Evolutionary conservation across 2,329 filamentous ascomycete species (phyloP).

Genomic region (Aureobasidium namibiae): DNA sequence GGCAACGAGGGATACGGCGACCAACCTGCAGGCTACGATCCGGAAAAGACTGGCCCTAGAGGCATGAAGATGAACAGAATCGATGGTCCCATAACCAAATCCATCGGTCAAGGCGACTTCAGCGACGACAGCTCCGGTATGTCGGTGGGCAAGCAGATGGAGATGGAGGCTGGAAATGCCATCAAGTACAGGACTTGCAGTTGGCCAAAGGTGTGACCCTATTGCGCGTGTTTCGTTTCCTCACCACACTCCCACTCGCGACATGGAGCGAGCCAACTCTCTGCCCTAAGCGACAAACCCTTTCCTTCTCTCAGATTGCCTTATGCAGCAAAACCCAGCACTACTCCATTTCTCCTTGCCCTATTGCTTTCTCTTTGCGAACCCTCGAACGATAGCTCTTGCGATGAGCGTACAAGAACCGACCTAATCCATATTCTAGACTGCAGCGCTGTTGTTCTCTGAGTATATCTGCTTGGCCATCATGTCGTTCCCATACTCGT

Average conservation of each 20-base stretch:
- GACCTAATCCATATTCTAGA: slow-evolving; percentile 40
- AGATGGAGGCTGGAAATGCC: slow-evolving; percentile 63
- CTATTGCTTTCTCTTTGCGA: neutral
- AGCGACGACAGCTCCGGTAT: slow-evolving; percentile 30
- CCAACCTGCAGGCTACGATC: slow-evolving; percentile 18
- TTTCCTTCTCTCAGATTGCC: neutral
- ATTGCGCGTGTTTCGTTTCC: slow-evolving; percentile 3
- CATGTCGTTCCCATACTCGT: slow-evolving; percentile 94
- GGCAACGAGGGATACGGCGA: slow-evolving; percentile 21
- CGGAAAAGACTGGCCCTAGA: slow-evolving; percentile 25
- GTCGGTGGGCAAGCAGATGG: slow-evolving; percentile 59
- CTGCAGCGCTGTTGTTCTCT: slow-evolving; percentile 80
- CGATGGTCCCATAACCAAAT: slow-evolving; percentile 29
- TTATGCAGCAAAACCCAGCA: neutral
- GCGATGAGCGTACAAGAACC: neutral
- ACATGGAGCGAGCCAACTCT: slow-evolving; percentile 1
- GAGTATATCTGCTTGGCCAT: slow-evolving; percentile 92
- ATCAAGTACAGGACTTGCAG: slow-evolving; percentile 92
- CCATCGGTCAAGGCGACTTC: slow-evolving; percentile 21
- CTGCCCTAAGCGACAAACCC: neutral
- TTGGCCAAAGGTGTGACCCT: slow-evolving; percentile 65
- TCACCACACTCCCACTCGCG: neutral
- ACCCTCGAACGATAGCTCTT: neutral
- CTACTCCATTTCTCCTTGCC: neutral
- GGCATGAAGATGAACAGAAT: slow-evolving; percentile 34